Conservation (phyloP, 2,329 filamentous ascomycete species). For the Hawksworthiomyces lignivorus region DNA sequence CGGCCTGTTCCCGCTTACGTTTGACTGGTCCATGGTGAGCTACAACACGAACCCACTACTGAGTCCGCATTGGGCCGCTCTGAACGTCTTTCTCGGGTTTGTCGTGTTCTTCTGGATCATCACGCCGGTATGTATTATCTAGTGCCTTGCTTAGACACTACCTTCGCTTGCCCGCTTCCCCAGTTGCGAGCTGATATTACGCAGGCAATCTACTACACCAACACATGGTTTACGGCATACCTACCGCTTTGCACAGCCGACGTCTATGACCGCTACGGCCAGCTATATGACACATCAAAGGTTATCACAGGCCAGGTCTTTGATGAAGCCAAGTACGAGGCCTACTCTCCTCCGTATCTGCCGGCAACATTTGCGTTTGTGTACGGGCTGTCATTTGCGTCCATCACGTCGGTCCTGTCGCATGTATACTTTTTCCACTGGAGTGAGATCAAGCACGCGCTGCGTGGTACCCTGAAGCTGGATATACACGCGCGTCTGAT, state of each 20-base stretch:
- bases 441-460: constrained; percentile 27
- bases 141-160: constrained; percentile 37
- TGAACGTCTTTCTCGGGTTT: constrained; percentile 36
- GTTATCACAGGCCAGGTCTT: constrained; percentile 40
- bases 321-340: constrained; percentile 38
- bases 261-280: constrained; percentile 45
- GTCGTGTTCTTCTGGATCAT: constrained; percentile 39
- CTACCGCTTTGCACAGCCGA: constrained; percentile 44
- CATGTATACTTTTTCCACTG: constrained; percentile 60
- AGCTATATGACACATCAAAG: constrained; percentile 37
- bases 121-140: constrained; percentile 20
- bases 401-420: constrained; percentile 31
- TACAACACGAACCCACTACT: constrained; percentile 39
- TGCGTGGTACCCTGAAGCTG: constrained; percentile 21
- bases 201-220: constrained; percentile 38
- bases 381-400: constrained; percentile 46
- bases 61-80: constrained; percentile 36
- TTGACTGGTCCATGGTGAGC: constrained; percentile 55
- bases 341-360: constrained; percentile 46
- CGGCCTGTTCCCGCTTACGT: constrained; percentile 55
- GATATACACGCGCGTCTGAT: constrained; percentile 14
- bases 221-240: constrained; percentile 43
- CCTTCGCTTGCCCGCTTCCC: constrained; percentile 30
- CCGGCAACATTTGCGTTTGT: constrained; percentile 35
- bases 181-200: no score